Base-by-base conservation (phyloP, 2,329 filamentous ascomycete species). In the Claviceps pusilla region DNA sequence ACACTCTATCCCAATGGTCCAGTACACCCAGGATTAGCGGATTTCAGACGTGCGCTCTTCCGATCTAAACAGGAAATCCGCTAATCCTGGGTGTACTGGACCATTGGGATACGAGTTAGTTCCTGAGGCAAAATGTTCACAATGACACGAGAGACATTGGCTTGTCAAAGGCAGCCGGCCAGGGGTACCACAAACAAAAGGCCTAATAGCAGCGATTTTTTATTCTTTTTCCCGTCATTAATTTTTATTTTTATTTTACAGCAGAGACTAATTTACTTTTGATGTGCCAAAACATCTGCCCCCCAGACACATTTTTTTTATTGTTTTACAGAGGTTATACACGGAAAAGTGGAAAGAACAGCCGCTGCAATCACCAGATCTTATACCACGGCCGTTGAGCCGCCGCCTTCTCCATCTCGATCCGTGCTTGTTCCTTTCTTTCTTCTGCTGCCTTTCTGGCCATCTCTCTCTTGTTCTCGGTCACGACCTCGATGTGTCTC, bases 401-500 rank as follows among this genome's bases (percentile, higher is more conserved):
- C 41, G 68, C 64, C 56, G 64, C 65, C 41, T 59, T 61, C 57
- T 69, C 66, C 54, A 64, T 64, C 54, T 68, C 64, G 43, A 62
- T 48, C 55, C 61, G 56, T 50, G 63, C 58, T 58, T 63, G 64
- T 59, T 65, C 66, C 61, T 65, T 65, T 56, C 61, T 63, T 57
- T 74, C 73, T 54, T 71, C 71, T 46, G 69, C 70, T 57, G 75
- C 70, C 59, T 71, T 71, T 59, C 69, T 70, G 55, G 70, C 72
- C 58, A 71, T 69, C 54, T 67, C 71, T 67, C 59, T 73, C 66
- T 62, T 82, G 76, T 65, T 83, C 79, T 70, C 64, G 48, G 65
- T 63, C 48, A 68, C 69, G 41, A 74, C 80, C 65, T 95, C 88
- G 54, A 95, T 84, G 4, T 87, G 87, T 59, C 89, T 76, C 67